phyloP scores from a whole-genome alignment of 371 early-diverging fungal genomes.

The Fennellomyces sp. region DNA sequence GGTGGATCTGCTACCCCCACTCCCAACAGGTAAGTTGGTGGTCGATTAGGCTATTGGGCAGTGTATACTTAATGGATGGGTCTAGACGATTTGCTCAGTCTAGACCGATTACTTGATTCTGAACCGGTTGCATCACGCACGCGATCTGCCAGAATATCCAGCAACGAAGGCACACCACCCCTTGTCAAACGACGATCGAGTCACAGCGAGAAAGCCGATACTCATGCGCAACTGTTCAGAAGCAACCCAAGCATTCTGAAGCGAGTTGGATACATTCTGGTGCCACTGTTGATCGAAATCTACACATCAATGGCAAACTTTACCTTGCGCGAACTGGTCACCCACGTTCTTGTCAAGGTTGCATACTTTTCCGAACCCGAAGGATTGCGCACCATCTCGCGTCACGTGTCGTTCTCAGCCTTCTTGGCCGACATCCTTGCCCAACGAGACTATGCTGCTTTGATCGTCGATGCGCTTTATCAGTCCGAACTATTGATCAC shows the following conservation, averaged over 20 bases:
- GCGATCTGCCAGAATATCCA: slow-evolving; percentile 13
- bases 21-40: slow-evolving; percentile 53
- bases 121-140: slow-evolving; percentile 28
- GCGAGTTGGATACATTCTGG: slow-evolving; percentile 43
- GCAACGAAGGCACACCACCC: not conserved
- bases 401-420: slow-evolving; percentile 47
- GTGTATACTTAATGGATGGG: too few species aligned
- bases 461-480: slow-evolving; percentile 58
- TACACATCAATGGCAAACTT: slow-evolving; percentile 58
- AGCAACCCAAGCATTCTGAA: slow-evolving; percentile 37
- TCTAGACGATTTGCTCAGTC: slow-evolving; percentile 27
- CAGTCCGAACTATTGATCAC: slow-evolving; percentile 52
- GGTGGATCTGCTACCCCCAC: slow-evolving; percentile 62
- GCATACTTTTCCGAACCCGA: slow-evolving; percentile 38
- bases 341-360: slow-evolving; percentile 55
- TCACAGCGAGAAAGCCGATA: slow-evolving; percentile 18
- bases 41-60: too few species aligned
- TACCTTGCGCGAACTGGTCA: slow-evolving; percentile 52
- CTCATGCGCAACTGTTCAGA: slow-evolving; percentile 38
- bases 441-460: slow-evolving; percentile 53
- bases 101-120: slow-evolving; percentile 25
- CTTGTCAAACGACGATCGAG: slow-evolving; percentile 1
- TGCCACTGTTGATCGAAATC: slow-evolving; percentile 57
- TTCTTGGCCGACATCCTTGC: slow-evolving; percentile 60
- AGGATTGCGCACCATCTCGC: slow-evolving; percentile 29